phyloP scores from a whole-genome alignment of 169 alveolate species.

The Neospora caninum region DNA sequence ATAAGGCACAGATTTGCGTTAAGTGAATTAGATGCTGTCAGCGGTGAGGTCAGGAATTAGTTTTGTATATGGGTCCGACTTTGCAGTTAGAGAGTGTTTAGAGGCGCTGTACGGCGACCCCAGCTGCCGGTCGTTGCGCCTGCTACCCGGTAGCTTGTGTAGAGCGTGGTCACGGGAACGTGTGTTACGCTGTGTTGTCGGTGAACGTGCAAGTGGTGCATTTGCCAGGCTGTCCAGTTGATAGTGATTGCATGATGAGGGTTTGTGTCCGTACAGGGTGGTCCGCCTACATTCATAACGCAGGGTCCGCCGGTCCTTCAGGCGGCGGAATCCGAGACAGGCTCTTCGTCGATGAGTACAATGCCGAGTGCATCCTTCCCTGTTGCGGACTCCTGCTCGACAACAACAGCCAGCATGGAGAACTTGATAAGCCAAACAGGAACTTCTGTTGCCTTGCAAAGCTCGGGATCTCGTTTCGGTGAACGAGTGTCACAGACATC shows the following conservation, averaged over 20 bases:
- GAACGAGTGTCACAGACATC: not conserved
- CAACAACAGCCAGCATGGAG: slow-evolving; percentile 14
- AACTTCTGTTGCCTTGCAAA: not conserved
- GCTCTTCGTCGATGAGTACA: not conserved
- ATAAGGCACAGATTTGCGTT: too few relatives aligned
- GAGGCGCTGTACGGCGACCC: too few relatives aligned
- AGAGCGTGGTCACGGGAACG: too few relatives aligned
- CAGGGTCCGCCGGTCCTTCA: not conserved
- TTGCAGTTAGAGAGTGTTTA: too few relatives aligned
- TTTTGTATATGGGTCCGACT: too few relatives aligned
- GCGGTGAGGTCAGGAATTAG: too few relatives aligned
- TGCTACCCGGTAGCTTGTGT: too few relatives aligned
- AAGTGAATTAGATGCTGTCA: too few relatives aligned
- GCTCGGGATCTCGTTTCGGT: not conserved
- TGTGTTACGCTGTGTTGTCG: too few relatives aligned
- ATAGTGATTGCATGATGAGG: not conserved
- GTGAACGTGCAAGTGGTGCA: too few relatives aligned
- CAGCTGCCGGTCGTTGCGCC: too few relatives aligned
- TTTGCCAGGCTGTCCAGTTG: not conserved
- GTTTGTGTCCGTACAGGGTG: not conserved
- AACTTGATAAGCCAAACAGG: slow-evolving; percentile 13
- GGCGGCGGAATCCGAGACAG: not conserved
- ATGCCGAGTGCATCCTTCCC: not conserved
- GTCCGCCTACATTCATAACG: not conserved
- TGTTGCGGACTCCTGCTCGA: slow-evolving; percentile 11